phyloP scores from a whole-genome alignment of 2,329 filamentous ascomycete species.

The Sporothrix mexicana region DNA sequence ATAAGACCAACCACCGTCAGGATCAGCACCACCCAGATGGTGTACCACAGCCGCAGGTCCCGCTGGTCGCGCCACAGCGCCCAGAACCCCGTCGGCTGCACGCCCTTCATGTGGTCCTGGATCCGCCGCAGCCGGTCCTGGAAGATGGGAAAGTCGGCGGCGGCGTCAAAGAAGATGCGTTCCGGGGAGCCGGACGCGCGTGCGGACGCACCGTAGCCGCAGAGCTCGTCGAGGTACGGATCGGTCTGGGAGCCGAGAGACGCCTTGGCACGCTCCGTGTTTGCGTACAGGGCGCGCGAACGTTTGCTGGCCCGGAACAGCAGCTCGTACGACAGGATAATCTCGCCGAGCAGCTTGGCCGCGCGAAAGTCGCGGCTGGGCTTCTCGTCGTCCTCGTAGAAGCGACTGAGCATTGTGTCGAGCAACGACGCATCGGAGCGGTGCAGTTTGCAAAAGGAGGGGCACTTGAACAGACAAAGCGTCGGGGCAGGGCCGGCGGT shows the following conservation, averaged over 20 bases:
- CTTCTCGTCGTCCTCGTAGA: not conserved
- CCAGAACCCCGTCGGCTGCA: not conserved
- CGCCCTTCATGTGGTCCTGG: conserved; percentile 1
- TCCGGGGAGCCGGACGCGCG: not conserved
- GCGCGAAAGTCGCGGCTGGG: not conserved
- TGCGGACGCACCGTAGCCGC: not conserved
- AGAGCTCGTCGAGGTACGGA: not conserved
- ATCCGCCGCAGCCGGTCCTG: not conserved
- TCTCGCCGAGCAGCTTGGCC: not conserved
- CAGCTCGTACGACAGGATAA: not conserved
- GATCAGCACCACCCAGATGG: not conserved
- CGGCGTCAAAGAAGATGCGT: not conserved
- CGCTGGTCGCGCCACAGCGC: not conserved
- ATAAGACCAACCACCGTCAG: not conserved
- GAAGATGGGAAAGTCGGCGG: not conserved
- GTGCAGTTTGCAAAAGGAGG: not conserved
- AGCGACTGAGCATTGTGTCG: not conserved
- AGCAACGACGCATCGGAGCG: not conserved
- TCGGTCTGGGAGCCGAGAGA: not conserved
- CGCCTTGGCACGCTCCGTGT: not conserved
- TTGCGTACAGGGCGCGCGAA: not conserved
- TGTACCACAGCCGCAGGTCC: not conserved
- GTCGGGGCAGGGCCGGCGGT: not conserved
- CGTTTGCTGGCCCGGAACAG: conserved; percentile 1
- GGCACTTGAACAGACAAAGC: not conserved